Conservation (phyloP, 2,329 filamentous ascomycete species). For the Sporothrix humicola region DNA sequence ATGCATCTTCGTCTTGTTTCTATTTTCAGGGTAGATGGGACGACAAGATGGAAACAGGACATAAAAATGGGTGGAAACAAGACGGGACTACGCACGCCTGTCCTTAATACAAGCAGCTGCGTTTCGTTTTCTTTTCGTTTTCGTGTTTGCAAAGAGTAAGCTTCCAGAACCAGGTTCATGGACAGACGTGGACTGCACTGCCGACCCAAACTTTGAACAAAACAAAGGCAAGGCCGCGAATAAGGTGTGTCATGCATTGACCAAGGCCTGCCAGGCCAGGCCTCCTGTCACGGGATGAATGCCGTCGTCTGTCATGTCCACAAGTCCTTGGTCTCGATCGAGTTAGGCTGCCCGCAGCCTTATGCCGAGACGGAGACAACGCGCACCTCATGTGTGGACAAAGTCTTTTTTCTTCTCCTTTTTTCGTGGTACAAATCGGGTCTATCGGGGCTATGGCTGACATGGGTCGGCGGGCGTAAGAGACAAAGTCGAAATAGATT, state of each 20-base stretch:
- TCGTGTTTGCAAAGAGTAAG: no score
- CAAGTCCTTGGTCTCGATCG: not conserved
- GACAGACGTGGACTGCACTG: not conserved
- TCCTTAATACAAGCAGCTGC: no score
- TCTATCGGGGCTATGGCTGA: not conserved
- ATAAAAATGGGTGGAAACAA: no score
- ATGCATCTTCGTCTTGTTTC: not conserved
- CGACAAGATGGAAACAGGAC: not conserved
- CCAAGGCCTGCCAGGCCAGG: not conserved
- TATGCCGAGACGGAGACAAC: not conserved
- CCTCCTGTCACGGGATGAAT: not conserved
- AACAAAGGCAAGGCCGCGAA: not conserved
- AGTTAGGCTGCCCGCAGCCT: conserved; percentile 11
- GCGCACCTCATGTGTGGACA: not conserved
- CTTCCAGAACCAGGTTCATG: not conserved
- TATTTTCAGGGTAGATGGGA: not conserved
- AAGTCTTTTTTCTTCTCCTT: not conserved
- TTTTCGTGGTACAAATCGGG: not conserved
- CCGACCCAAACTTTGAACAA: not conserved
- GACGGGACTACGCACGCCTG: not conserved
- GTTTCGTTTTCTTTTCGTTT: not conserved
- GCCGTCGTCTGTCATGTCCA: not conserved
- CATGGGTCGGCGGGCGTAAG: not conserved
- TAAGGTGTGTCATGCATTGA: not conserved
- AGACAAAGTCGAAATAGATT: not conserved